Percentiles rank a stretch among this genome's conserved stretches.
phyloP scores from a whole-genome alignment of 805 yeast genomes.

The Yamadazyma kitorensis region DNA sequence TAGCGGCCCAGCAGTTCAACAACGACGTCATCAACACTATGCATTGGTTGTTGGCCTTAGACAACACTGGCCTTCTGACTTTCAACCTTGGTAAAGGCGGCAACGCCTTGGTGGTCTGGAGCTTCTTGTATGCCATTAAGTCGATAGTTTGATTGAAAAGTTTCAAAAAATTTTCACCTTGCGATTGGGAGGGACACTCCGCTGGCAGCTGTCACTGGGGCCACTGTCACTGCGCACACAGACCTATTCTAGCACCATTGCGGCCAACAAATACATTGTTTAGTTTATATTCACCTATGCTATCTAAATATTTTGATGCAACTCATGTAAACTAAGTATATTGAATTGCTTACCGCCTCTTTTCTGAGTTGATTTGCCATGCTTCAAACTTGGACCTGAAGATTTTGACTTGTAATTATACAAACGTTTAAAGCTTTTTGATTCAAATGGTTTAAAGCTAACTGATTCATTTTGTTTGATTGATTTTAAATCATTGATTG shows the following conservation, averaged over 20 bases:
- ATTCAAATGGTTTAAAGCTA: constrained; percentile 9
- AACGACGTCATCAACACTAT: constrained; percentile 78
- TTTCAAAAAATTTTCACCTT: constrained; percentile 2
- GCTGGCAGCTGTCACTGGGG: too few relatives aligned
- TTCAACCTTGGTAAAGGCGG: constrained; percentile 76
- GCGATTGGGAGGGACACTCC: too few relatives aligned
- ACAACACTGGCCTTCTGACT: constrained; percentile 61
- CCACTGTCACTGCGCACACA: too few relatives aligned
- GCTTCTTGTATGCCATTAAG: constrained; percentile 44
- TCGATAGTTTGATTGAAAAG: constrained; percentile 8
- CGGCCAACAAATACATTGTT: too few relatives aligned
- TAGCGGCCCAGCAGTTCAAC: constrained; percentile 94
- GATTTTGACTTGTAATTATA: constrained; percentile 10
- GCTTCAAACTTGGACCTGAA: too few relatives aligned
- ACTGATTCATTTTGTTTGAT: constrained; percentile 25
- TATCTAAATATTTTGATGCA: too few relatives aligned
- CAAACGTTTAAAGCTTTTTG: constrained; percentile 10
- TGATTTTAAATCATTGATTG: constrained; percentile 14
- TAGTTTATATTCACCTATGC: too few relatives aligned
- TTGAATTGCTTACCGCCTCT: too few relatives aligned
- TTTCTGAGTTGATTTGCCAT: too few relatives aligned
- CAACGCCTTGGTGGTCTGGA: constrained; percentile 37
- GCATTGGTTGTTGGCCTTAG: constrained; percentile 67
- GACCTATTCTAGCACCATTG: too few relatives aligned
- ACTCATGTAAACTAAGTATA: too few relatives aligned